Evolutionary conservation across 371 early-diverging fungal species (phyloP).

Genomic region (Syncephalastrum racemosum): DNA sequence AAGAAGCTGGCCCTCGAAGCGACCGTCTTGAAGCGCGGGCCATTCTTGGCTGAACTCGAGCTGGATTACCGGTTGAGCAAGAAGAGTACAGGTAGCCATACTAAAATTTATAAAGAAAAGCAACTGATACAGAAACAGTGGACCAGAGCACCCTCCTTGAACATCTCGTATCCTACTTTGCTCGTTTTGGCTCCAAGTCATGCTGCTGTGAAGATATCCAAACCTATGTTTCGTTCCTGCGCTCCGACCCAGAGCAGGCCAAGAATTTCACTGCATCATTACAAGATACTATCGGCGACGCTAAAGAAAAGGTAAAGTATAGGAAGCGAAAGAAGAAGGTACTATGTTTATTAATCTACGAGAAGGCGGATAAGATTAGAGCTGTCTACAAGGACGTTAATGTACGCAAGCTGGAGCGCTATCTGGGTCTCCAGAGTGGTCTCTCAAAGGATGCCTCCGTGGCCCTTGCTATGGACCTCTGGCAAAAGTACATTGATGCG

Average conservation of each 20-base stretch:
- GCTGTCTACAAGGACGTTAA: conserved; percentile 51
- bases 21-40: conserved; percentile 60
- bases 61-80: conserved; percentile 48
- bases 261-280: conserved; percentile 36
- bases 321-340: background rate
- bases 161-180: conserved; percentile 60
- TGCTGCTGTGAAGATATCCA: conserved; percentile 82
- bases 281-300: conserved; percentile 27
- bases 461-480: conserved; percentile 45
- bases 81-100: background rate
- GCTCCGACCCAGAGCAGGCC: conserved; percentile 23
- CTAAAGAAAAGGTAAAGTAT: conserved; percentile 33
- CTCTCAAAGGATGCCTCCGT: conserved; percentile 14
- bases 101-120: conserved; percentile 14
- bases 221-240: conserved; percentile 50
- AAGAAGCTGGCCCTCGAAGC: conserved; percentile 34
- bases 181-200: conserved; percentile 65
- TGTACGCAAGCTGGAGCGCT: conserved; percentile 55
- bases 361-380: conserved; percentile 29
- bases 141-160: conserved; percentile 39
- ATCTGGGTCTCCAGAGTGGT: conserved; percentile 35
- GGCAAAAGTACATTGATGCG: conserved; percentile 56
- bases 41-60: conserved; percentile 76
- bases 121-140: conserved; percentile 16
- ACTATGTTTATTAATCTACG: background rate